Percentiles rank a stretch among this genome's conserved stretches.
Evolutionary conservation across 345 rosid genomes (phyloP).

Genomic region (Balakata baccata): DNA sequence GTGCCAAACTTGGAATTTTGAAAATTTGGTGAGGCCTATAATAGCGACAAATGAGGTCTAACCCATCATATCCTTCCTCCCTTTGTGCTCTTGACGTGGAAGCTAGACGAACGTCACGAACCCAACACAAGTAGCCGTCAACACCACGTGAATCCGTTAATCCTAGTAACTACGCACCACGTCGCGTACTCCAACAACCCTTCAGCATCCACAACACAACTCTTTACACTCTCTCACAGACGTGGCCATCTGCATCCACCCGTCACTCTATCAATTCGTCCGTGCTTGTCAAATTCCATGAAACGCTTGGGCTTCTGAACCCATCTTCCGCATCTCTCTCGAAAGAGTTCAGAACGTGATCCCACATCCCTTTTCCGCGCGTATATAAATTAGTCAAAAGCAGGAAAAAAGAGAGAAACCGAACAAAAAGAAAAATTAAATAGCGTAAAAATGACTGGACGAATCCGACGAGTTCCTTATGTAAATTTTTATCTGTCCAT

Average conservation of each 20-base stretch:
- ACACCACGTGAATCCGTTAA: neutral
- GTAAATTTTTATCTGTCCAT: neutral
- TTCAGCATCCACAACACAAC: neutral
- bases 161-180: neutral
- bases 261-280: neutral
- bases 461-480: slow-evolving; percentile 9
- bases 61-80: neutral
- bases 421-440: neutral
- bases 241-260: neutral
- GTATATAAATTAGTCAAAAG: neutral
- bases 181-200: neutral
- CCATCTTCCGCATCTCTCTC: too few relatives aligned
- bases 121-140: neutral
- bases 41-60: neutral
- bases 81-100: neutral
- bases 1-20: neutral
- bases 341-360: neutral
- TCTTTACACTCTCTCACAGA: neutral
- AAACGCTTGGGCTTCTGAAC: neutral
- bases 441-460: slow-evolving; percentile 13
- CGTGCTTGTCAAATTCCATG: neutral
- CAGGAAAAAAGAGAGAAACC: too few relatives aligned
- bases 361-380: neutral
- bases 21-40: neutral
- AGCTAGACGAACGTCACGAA: neutral